phyloP scores from a whole-genome alignment of 495 filamentous ascomycete genomes.

The Rostrohypoxylon terebratum region DNA sequence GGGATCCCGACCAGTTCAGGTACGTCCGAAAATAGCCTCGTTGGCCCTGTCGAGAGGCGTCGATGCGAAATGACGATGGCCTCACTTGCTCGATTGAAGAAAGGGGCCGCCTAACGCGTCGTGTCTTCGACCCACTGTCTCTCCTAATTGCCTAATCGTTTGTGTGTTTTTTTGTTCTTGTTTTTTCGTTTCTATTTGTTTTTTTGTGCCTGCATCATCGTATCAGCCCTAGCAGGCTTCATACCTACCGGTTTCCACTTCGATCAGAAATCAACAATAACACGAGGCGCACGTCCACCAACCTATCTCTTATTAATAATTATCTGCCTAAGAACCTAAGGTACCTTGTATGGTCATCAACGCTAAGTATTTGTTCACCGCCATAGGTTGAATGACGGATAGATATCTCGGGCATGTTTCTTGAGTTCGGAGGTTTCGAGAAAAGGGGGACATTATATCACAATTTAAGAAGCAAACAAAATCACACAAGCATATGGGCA shows the following conservation, averaged over 20 bases:
- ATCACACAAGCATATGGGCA: neutral
- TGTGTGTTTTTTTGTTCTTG: neutral
- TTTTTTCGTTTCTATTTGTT: slow-evolving; percentile 15
- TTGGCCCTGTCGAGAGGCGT: slow-evolving; percentile 26
- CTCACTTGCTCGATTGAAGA: slow-evolving; percentile 35
- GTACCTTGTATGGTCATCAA: neutral
- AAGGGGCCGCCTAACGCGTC: slow-evolving; percentile 33
- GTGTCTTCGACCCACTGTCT: slow-evolving; percentile 21
- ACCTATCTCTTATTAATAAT: neutral
- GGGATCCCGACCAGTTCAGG: slow-evolving; percentile 34
- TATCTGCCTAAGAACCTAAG: neutral
- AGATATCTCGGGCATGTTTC: slow-evolving; percentile 1
- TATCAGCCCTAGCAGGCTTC: slow-evolving; percentile 4
- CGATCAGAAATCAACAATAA: neutral
- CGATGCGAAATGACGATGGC: slow-evolving; percentile 43
- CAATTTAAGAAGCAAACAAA: slow-evolving; percentile 24
- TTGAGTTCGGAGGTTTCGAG: neutral
- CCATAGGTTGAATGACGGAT: neutral
- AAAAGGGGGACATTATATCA: slow-evolving; percentile 11
- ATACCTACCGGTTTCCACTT: neutral
- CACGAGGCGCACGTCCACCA: neutral
- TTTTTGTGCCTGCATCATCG: slow-evolving; percentile 2
- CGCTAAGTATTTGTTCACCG: neutral
- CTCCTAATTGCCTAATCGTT: no score
- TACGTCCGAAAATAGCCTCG: slow-evolving; percentile 36